A percentile compares a stretch with the other conserved stretches of the same genome.
These are phyloP conservation scores for Mortierella sp. DNA, from an alignment of 371 early-diverging fungal species.

Conservation along the genomic window DNA sequence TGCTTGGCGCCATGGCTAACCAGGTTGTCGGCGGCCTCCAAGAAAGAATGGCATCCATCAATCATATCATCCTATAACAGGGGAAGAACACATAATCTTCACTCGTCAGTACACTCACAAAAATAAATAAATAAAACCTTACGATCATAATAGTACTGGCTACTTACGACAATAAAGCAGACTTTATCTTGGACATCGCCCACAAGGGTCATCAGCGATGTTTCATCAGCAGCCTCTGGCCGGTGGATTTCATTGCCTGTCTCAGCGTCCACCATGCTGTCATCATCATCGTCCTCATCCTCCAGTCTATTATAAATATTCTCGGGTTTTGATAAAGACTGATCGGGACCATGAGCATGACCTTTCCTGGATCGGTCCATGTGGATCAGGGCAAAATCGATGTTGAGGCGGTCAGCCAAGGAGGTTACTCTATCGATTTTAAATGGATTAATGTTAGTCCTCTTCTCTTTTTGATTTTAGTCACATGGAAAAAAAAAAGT, in stretches of 20 bases:
- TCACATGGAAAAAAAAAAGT: neutral
- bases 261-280: conserved; percentile 59
- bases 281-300: conserved; percentile 63
- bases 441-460: neutral
- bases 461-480: neutral
- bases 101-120: neutral
- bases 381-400: conserved; percentile 97
- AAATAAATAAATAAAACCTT: neutral
- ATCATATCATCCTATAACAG: conserved; percentile 89
- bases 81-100: neutral
- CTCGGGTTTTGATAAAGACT: conserved; percentile 63
- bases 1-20: conserved; percentile 87
- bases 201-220: conserved; percentile 79
- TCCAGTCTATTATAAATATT: conserved; percentile 53
- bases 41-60: conserved; percentile 87
- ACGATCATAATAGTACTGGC: neutral
- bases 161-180: conserved; percentile 88
- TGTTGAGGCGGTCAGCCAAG: conserved; percentile 92
- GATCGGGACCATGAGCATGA: conserved; percentile 68
- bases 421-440: conserved; percentile 84
- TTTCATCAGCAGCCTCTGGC: conserved; percentile 39
- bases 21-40: conserved; percentile 92
- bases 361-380: conserved; percentile 79
- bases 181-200: conserved; percentile 93
- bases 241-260: conserved; percentile 44